Evolutionary conservation across 2,329 filamentous ascomycete genomes (phyloP), one percentile per base, ranked within the genome.

Genomic region (Didymella arachidicola): DNA sequence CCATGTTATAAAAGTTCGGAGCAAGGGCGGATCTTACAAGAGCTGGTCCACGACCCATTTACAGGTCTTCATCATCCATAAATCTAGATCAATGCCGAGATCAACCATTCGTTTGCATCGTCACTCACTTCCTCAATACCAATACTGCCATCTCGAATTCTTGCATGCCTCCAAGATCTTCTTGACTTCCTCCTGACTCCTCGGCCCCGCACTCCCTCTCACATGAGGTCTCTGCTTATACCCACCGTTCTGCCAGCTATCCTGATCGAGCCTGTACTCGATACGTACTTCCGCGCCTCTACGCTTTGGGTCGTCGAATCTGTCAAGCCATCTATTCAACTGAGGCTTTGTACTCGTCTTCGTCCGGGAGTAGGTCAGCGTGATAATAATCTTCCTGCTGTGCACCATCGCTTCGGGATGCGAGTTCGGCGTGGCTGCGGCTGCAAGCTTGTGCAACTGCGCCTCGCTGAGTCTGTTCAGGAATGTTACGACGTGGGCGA

Each of bases 401-500:
- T 22, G 5, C 25, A 27, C 16, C 22, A 2, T 43, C 4, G 41
- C 41, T 2, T 26, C 41, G 1, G 41, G 22, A 27, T 53, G 16
- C 42, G 18, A 26, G 29, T 46, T 43, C 7, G 44, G 32, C 34
- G 25, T 19, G 8, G 42, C 18, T 11, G 32, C 30, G 7, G 26
- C 34, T 4, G n/a, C 18, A 14, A 39, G 2, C 25, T 47, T 18
- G 36, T 25, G 12, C n/a, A 66, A 39, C 19, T 66, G 64, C 2
- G 62, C 62, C 11, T 57, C 22, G 1, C 62, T 64, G 16, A 66
- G 46, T 3, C 60, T 58, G 11, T 64, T 66, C 1, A 66, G 50
- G 38, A 66, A 66, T 0, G 64, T 66, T 26, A 66, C 62, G 1
- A 66, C 29, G 22, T 60, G 64, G 0, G 57, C 55, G 45, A 66